These are phyloP conservation scores for Leishmania turanica DNA, from an alignment of 208 protist genomes.

Conservation along the genomic window DNA sequence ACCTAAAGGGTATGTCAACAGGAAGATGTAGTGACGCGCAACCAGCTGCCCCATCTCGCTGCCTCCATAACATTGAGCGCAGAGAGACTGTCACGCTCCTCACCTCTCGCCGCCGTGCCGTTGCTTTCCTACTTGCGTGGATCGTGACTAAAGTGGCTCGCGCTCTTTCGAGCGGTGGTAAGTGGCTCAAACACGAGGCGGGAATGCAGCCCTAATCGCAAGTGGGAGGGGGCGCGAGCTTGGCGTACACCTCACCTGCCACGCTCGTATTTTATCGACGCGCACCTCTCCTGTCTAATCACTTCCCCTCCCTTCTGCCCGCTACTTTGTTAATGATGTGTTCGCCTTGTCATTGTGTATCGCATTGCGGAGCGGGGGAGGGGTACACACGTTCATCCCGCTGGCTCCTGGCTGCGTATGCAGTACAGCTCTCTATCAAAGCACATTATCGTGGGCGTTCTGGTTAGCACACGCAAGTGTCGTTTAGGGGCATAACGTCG, in stretches of 20 bases:
- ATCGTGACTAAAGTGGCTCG: not conserved
- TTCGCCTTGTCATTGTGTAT: constrained; percentile 19
- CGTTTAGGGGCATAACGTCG: not conserved
- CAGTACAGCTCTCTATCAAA: not conserved
- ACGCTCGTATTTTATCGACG: not conserved
- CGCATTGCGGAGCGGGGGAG: not conserved
- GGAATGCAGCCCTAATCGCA: not conserved
- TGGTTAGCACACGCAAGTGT: not conserved
- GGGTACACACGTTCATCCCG: not conserved
- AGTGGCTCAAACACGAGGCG: not conserved
- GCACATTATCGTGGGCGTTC: not conserved
- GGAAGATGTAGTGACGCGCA: not conserved
- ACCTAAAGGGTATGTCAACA: not conserved
- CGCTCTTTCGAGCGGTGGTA: not conserved
- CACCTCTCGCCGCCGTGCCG: not conserved
- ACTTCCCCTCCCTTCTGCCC: not conserved
- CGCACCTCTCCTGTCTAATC: not conserved
- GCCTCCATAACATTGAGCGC: not conserved
- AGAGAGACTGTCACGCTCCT: not conserved
- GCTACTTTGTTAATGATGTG: constrained; percentile 13
- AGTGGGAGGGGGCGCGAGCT: not conserved
- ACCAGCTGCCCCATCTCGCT: not conserved
- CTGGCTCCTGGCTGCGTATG: not conserved
- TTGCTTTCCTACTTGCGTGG: not conserved
- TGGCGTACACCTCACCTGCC: not conserved